Evolutionary conservation across 225 moss, liverwort and hornwort genomes (phyloP).

Genomic region (Asterella californica): DNA sequence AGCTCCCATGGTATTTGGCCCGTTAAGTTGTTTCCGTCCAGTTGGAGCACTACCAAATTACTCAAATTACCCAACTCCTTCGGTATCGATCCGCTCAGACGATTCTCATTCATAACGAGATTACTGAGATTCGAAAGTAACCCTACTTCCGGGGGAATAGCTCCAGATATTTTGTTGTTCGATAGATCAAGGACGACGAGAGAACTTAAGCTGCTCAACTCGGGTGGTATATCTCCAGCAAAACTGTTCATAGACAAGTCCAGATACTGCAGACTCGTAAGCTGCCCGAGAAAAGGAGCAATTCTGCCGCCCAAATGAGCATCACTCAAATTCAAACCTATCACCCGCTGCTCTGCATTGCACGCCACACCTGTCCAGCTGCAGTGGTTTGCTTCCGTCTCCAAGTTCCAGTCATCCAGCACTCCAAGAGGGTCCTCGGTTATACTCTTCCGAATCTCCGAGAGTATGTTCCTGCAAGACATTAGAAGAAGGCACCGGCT

Average conservation of each 20-base stretch:
- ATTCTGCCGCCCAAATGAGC: slow-evolving; percentile 24
- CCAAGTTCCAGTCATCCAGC: slow-evolving; percentile 13
- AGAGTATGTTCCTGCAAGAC: slow-evolving; percentile 21
- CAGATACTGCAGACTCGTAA: slow-evolving; percentile 15
- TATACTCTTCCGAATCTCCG: slow-evolving; percentile 18
- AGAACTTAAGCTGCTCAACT: slow-evolving; percentile 15
- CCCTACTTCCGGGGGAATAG: slow-evolving; percentile 20
- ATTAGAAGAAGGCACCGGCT: neutral
- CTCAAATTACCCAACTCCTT: slow-evolving; percentile 17
- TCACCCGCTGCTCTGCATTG: slow-evolving; percentile 24
- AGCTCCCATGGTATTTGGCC: slow-evolving; percentile 39
- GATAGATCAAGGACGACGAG: slow-evolving; percentile 19
- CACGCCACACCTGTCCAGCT: slow-evolving; percentile 28
- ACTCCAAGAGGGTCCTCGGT: slow-evolving; percentile 20
- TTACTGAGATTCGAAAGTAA: slow-evolving; percentile 6
- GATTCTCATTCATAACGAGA: slow-evolving; percentile 24
- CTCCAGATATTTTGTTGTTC: slow-evolving; percentile 24
- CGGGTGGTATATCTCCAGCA: slow-evolving; percentile 28
- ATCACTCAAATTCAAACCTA: slow-evolving; percentile 9
- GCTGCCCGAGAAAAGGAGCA: slow-evolving; percentile 10
- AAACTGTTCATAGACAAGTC: slow-evolving; percentile 22
- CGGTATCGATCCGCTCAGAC: slow-evolving; percentile 32
- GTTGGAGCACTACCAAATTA: slow-evolving; percentile 12
- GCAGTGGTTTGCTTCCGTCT: slow-evolving; percentile 14
- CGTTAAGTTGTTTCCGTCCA: slow-evolving; percentile 29